These are phyloP conservation scores for Daphne laureola DNA, from an alignment of 441 rosid genomes.

Conservation along the genomic window DNA sequence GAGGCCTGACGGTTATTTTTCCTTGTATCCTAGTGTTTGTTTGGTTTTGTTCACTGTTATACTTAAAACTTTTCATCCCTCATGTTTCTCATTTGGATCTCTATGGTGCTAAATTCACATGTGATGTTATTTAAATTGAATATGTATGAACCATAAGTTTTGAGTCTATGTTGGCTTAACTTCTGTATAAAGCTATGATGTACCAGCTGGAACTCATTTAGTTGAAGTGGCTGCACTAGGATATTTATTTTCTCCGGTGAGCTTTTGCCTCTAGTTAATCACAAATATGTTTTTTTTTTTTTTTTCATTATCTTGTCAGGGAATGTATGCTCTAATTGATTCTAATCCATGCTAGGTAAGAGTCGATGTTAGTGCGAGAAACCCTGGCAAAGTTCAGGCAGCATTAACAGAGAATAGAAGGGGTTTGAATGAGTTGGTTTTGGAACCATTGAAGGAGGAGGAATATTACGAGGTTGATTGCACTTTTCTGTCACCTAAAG, in stretches of 20 bases:
- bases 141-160: slow-evolving; percentile 7
- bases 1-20: slow-evolving; percentile 95
- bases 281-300: slow-evolving; percentile 2
- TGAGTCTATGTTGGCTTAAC: slow-evolving; percentile 42
- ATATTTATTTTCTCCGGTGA: slow-evolving; percentile 91
- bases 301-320: background rate
- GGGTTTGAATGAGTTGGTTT: slow-evolving; percentile 74
- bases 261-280: slow-evolving; percentile 17
- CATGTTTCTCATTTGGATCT: background rate
- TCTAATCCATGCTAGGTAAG: slow-evolving; percentile 52
- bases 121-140: background rate
- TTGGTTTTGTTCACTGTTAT: background rate
- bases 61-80: background rate
- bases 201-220: slow-evolving; percentile 91
- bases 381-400: slow-evolving; percentile 85
- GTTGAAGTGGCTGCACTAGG: slow-evolving; percentile 89
- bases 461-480: slow-evolving; percentile 79
- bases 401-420: slow-evolving; percentile 91
- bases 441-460: slow-evolving; percentile 77
- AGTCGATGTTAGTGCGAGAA: slow-evolving; percentile 96
- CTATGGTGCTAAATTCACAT: background rate
- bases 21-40: slow-evolving; percentile 58
- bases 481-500: background rate
- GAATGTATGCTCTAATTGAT: background rate
- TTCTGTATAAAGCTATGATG: slow-evolving; percentile 49